Base-by-base conservation (phyloP, 352 stramenopile genomes). In the Saprolegnia parasitica region DNA sequence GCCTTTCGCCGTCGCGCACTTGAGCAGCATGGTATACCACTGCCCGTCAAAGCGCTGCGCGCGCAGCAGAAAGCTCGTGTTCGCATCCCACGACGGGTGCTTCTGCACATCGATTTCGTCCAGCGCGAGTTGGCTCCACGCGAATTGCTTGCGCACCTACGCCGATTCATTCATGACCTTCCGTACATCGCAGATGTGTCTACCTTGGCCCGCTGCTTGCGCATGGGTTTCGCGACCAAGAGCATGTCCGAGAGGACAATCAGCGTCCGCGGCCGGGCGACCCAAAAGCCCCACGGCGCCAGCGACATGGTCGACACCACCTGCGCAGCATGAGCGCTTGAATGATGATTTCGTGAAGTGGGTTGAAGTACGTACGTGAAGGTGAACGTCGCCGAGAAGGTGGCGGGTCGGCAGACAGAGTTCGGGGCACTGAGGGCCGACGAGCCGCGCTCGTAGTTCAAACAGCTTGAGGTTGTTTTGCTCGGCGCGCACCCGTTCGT, bases 191-290 rank as follows among this genome's bases (percentile, higher is more conserved):
- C n/a, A n/a, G n/a, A n/a, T n/a, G n/a, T 4, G 1, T 16, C 5
- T 56, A 89, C 75, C 61, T 84, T 83, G 29, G 89, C 74, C 49
- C 75, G 76, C 13, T 78, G 75, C 18, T 78, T 80, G 11, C 74
- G 20, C 4, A 24, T 64, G 18, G 74, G 77, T 68, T 84, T 87
- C 46, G 78, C 78, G 67, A 91, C 86, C 52, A 91, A 57, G 13
- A 91, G 67, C 61, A 80, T 79, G 23, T 91, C 81, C 15, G 83
- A 91, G 6, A 91, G 72, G 61, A 91, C 45, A 18, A 91, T 80
- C 32, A 91, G 72, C 9, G 74, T 78, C 47, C 68, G 39, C 52
- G 77, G 61, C 76, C 72, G 35, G 67, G 76, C 40, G 65, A 62
- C 62, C 52, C 54, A 56, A 71, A 73, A 5, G 71, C 26, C 23